phyloP scores from a whole-genome alignment of 2,329 filamentous ascomycete genomes.

The Amauroascus verrucosus region DNA sequence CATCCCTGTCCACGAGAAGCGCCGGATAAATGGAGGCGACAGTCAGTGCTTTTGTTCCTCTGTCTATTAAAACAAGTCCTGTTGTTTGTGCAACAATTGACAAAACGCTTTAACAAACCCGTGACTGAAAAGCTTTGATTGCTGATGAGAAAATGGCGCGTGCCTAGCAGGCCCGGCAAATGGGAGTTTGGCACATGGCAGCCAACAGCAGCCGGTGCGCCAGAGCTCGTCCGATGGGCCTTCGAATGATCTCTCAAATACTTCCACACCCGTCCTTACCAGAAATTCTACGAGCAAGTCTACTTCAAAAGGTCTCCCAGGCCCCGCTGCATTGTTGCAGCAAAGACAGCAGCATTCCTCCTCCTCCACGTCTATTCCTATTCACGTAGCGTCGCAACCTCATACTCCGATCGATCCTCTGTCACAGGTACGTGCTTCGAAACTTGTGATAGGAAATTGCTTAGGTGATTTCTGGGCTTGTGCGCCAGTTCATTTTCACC shows the following conservation, averaged over 20 bases:
- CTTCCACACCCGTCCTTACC: background rate
- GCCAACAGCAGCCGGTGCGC: background rate
- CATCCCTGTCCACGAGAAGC: background rate
- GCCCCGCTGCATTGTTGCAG: background rate
- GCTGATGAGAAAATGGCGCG: too few species aligned
- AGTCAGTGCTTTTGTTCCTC: background rate
- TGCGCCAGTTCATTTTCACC: background rate
- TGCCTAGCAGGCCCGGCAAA: background rate
- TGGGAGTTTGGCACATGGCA: conserved; percentile 1
- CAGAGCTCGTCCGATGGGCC: background rate
- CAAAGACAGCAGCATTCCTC: conserved; percentile 6
- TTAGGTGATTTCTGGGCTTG: background rate
- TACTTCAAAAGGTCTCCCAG: background rate
- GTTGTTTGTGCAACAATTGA: background rate
- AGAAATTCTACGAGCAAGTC: conserved; percentile 6
- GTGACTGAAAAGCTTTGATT: too few species aligned
- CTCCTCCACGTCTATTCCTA: conserved; percentile 2
- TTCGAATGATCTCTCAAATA: background rate
- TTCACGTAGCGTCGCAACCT: background rate
- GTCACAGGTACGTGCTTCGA: conserved; percentile 52
- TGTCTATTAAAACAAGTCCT: background rate
- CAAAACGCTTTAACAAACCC: background rate
- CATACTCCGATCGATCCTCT: conserved; percentile 48
- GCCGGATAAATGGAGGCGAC: background rate
- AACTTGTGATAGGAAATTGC: background rate